Base-by-base conservation (phyloP, 164 flowering plant species). In the Berberis thunbergii region DNA sequence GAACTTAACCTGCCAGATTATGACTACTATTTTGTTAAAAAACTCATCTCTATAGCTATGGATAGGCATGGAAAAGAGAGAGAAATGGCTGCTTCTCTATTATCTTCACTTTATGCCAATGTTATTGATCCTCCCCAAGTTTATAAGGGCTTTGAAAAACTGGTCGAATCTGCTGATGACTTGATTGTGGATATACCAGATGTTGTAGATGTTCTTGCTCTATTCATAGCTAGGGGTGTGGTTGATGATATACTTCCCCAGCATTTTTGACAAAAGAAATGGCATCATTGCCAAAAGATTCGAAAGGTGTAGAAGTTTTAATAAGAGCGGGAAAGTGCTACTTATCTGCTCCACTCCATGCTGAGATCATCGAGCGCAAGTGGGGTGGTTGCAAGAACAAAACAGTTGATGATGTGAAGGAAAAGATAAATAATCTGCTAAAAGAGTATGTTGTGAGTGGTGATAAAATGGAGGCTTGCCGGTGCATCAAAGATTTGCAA, bases 161-260 rank as follows among this genome's bases (percentile, higher is more conserved):
- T 90, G 65, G 74, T 88, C 8, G 84, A 84, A 56, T 79, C 86
- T 6, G 78, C 88, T 3, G 97, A 88, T 74, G 97, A 90, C 68
- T 76, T 90, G 58, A 72, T 78, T 45, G 93, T 90, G 6, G 97
- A 90, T 61, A 90, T 88, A 43, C 91, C 91, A 1, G 83, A 86
- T n/a, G 68, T 81, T 4, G 84, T 88, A 13, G 93, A 88, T 70
- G 74, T 88, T 49, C 85, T 90, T 7, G 88, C 89, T 0, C 45
- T 86, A 52, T 90, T 88, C 68, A 70, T 90, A 45, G 90, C 97
- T 48, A 80, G 95, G 42, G 95, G 92, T 43, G 81, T 90, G 67
- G 88, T 90, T 56, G 93, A 90, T 74, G 95, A 90, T 71, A 88
- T 88, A 39, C 89, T 90, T 43, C 93, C 97, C 96, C 95, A 50